These are phyloP conservation scores for Beauveria sp. DNA, from an alignment of 2,329 filamentous ascomycete genomes.

Conservation along the genomic window DNA sequence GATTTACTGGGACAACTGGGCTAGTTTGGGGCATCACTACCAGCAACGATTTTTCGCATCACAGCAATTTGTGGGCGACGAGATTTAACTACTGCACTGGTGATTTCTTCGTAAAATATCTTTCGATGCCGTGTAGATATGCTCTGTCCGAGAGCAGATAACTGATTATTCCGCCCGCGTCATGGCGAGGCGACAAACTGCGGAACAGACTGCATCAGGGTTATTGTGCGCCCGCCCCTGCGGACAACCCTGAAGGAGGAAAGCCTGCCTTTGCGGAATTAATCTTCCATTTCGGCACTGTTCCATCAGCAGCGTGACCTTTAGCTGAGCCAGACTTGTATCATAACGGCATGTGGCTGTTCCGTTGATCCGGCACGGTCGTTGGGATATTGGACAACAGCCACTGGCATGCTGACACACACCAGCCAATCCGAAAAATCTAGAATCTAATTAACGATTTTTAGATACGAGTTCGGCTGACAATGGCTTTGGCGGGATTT, in stretches of 20 bases:
- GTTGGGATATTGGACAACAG: not conserved
- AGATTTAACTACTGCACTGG: not conserved
- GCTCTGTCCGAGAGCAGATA: not conserved
- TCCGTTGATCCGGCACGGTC: conserved; percentile 7
- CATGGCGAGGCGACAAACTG: not conserved
- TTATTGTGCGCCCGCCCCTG: not conserved
- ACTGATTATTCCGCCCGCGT: no score
- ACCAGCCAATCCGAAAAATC: not conserved
- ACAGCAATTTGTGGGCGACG: not conserved
- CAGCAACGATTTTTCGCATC: conserved; percentile 1
- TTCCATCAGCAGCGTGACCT: not conserved
- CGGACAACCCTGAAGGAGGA: not conserved
- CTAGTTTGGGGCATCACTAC: not conserved
- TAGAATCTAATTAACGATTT: not conserved
- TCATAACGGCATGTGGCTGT: conserved; percentile 6
- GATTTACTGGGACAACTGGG: not conserved
- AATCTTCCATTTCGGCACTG: not conserved
- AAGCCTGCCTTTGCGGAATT: not conserved
- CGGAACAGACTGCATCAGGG: not conserved
- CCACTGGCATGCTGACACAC: not conserved
- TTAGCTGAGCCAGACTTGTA: not conserved
- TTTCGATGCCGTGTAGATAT: not conserved
- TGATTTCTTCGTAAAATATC: not conserved
- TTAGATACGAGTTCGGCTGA: not conserved
- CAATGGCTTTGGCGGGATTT: not conserved